Evolutionary conservation across 495 filamentous ascomycete species (phyloP).

Genomic region (Aspergillus asperescens): DNA sequence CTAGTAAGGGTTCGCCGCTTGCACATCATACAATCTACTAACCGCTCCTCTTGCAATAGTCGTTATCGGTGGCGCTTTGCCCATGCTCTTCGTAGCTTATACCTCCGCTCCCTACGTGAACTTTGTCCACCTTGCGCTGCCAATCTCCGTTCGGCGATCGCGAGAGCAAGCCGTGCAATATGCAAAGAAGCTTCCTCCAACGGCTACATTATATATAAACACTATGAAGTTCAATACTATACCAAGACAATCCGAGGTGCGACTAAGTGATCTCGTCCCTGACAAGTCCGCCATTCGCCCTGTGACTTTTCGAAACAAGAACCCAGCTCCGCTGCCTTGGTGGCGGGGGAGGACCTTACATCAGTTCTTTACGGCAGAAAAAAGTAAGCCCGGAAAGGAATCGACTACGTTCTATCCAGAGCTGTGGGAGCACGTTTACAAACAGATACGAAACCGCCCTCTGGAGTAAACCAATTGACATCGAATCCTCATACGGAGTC

Average conservation of each 20-base stretch:
- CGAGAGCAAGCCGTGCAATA: conserved; percentile 62
- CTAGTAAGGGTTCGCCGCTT: conserved; percentile 33
- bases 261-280: conserved; percentile 35
- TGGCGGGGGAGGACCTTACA: conserved; percentile 26
- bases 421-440: conserved; percentile 38
- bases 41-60: conserved; percentile 36
- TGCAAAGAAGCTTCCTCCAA: conserved; percentile 54
- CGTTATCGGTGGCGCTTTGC: conserved; percentile 54
- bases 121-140: conserved; percentile 65
- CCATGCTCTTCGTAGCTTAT: conserved; percentile 61
- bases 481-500: background rate
- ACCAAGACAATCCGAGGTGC: conserved; percentile 35
- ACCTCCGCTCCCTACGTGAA: conserved; percentile 64
- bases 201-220: conserved; percentile 60
- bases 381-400: conserved; percentile 32
- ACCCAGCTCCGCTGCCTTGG: conserved; percentile 31
- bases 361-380: conserved; percentile 32
- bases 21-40: background rate
- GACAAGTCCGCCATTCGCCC: conserved; percentile 31
- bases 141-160: conserved; percentile 63
- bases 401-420: conserved; percentile 41
- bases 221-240: conserved; percentile 59
- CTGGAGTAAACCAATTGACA: conserved; percentile 7
- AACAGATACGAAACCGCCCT: conserved; percentile 29
- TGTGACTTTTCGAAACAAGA: conserved; percentile 36